phyloP scores from a whole-genome alignment of 805 yeast species.

The Candida patagonica region DNA sequence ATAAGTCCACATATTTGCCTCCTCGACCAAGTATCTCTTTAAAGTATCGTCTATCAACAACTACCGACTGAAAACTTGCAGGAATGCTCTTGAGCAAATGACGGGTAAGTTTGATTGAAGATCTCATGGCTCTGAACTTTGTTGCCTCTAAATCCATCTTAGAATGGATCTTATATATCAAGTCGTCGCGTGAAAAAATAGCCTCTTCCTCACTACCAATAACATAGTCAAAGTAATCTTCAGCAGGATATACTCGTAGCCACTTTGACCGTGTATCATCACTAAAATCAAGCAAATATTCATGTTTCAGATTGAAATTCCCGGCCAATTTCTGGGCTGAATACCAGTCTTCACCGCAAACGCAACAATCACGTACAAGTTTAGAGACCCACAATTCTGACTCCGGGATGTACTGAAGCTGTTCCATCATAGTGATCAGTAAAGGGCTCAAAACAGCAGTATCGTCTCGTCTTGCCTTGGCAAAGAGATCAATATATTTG shows the following conservation, averaged over 20 bases:
- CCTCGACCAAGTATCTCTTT: not conserved
- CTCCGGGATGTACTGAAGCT: constrained; percentile 43
- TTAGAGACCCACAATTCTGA: constrained; percentile 42
- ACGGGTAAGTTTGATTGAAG: not conserved
- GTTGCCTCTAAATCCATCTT: constrained; percentile 9
- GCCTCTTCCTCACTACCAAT: not conserved
- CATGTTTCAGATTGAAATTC: not conserved
- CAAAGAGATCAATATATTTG: constrained; percentile 62
- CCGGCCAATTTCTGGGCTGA: constrained; percentile 9
- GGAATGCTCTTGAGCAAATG: constrained; percentile 3
- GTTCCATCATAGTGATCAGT: constrained; percentile 53
- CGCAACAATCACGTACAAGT: constrained; percentile 37
- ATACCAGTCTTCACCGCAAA: constrained; percentile 50
- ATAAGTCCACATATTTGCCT: not conserved
- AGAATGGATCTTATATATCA: constrained; percentile 4
- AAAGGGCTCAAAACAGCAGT: constrained; percentile 44
- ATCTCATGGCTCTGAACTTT: constrained; percentile 3
- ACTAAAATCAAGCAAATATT: not conserved
- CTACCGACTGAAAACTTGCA: not conserved
- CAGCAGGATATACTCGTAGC: not conserved
- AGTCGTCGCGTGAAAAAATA: constrained; percentile 5
- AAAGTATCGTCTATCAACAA: not conserved
- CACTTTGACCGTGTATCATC: not conserved
- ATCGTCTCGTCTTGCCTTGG: constrained; percentile 17
- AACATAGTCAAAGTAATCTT: constrained; percentile 11